Conservation (phyloP, 257 asterid genomes). For the Solanum piurae region DNA sequence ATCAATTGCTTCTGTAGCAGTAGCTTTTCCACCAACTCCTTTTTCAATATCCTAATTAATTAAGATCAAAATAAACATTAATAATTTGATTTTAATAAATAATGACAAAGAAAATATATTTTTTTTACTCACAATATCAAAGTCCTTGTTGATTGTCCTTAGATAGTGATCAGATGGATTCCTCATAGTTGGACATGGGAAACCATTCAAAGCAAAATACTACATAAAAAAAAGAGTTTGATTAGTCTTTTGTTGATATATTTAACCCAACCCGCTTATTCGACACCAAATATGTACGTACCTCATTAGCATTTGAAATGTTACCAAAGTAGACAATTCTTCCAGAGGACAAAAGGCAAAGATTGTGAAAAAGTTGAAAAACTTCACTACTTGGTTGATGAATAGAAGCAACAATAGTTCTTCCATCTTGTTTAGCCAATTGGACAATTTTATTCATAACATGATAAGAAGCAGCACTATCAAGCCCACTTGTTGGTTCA, state of each 20-base stretch:
- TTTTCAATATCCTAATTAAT: conserved; percentile 44
- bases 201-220: conserved; percentile 47
- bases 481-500: conserved; percentile 57
- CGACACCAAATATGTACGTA: neutral
- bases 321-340: conserved; percentile 42
- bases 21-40: conserved; percentile 21
- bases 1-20: conserved; percentile 28
- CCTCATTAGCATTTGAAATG: conserved; percentile 31
- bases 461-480: conserved; percentile 51
- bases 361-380: conserved; percentile 43
- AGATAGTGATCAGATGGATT: conserved; percentile 60
- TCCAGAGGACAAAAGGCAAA: conserved; percentile 47
- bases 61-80: neutral
- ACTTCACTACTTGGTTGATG: conserved; percentile 55
- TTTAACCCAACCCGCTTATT: neutral
- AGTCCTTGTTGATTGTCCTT: conserved; percentile 50
- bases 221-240: neutral
- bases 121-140: conserved; percentile 25
- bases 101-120: neutral
- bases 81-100: neutral
- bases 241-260: neutral
- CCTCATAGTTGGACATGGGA: conserved; percentile 51
- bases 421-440: conserved; percentile 20
- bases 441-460: conserved; percentile 35
- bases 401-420: conserved; percentile 33